Percentiles rank a stretch among this genome's conserved stretches.
Evolutionary conservation across 352 stramenopile species (phyloP).

Genomic region (Pythium sukuiense): DNA sequence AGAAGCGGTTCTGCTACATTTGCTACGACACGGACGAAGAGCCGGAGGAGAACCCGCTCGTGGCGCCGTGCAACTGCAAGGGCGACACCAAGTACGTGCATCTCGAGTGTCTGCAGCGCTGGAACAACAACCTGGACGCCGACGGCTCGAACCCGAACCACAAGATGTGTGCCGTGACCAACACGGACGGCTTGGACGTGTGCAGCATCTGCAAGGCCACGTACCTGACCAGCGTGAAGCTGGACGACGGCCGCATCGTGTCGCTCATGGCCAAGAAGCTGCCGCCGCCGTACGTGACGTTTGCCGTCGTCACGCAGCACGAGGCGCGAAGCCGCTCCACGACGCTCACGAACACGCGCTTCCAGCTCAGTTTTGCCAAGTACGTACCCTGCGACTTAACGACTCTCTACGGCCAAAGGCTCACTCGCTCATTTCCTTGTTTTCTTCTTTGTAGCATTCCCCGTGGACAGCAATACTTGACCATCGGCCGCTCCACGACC

Average conservation of each 20-base stretch:
- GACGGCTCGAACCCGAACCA: conserved; percentile 80
- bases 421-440: conserved; percentile 8
- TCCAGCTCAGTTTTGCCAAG: conserved; percentile 92
- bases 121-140: conserved; percentile 88
- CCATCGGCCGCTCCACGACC: conserved; percentile 75
- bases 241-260: conserved; percentile 85
- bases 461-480: conserved; percentile 68
- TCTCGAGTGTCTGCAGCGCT: conserved; percentile 91
- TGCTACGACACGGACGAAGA: conserved; percentile 92
- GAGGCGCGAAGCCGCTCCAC: conserved; percentile 82
- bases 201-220: conserved; percentile 92
- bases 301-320: conserved; percentile 90
- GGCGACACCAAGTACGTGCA: conserved; percentile 93
- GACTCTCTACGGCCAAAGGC: not conserved
- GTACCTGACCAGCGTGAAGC: conserved; percentile 87
- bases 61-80: conserved; percentile 91
- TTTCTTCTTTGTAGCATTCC: conserved; percentile 43
- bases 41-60: conserved; percentile 80
- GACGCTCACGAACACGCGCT: conserved; percentile 89
- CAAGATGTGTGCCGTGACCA: conserved; percentile 89
- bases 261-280: conserved; percentile 88
- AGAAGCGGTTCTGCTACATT: conserved; percentile 91
- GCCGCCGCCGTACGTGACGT: conserved; percentile 88
- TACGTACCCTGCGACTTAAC: conserved; percentile 33
- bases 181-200: conserved; percentile 85